Conservation (phyloP, 208 protist genomes). For the Leishmania arabica region DNA sequence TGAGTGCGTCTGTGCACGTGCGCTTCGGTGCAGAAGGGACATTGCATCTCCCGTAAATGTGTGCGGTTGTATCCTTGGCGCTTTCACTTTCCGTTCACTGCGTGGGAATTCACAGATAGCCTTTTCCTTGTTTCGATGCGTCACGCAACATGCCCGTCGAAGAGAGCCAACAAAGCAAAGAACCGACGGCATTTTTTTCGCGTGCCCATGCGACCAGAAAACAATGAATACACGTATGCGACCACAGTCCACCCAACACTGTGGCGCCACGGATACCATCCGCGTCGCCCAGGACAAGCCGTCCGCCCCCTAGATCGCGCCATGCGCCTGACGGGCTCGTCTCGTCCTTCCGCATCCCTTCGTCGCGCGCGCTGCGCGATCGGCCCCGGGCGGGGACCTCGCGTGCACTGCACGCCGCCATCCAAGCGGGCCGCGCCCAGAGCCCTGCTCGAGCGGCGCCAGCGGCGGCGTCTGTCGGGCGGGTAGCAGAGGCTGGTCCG, state of each 20-base stretch:
- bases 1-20: too few species aligned
- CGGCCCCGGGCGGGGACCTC: too few species aligned
- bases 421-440: background rate
- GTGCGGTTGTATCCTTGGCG: too few species aligned
- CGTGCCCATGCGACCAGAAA: background rate
- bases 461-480: background rate
- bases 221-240: background rate
- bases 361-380: background rate
- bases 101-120: too few species aligned
- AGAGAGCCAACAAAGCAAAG: too few species aligned
- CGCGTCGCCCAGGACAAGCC: background rate
- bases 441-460: background rate
- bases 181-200: too few species aligned
- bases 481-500: background rate
- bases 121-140: too few species aligned
- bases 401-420: background rate
- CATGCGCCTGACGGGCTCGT: background rate
- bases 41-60: too few species aligned
- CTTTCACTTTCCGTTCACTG: too few species aligned
- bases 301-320: background rate
- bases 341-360: background rate
- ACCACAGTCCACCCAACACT: background rate
- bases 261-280: background rate
- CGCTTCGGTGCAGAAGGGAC: too few species aligned
- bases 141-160: too few species aligned